Percentiles rank a stretch among this genome's conserved stretches.
Evolutionary conservation across 1,139 yeast genomes (phyloP).

Genomic region (Yamadazyma epiphylla): DNA sequence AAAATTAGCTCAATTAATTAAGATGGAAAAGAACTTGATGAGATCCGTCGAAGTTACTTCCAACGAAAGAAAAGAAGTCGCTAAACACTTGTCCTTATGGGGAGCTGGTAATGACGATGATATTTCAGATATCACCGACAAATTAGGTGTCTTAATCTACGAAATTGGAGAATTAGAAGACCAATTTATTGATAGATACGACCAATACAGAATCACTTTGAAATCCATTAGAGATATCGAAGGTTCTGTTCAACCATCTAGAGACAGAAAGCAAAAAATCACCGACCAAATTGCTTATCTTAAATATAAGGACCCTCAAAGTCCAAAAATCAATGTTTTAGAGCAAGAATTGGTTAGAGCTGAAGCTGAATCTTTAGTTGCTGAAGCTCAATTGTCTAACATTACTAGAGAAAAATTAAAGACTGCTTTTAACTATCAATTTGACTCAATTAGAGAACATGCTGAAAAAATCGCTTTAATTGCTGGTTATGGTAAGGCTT

Average conservation of each 20-base stretch:
- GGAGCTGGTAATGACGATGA: slow-evolving; percentile 98
- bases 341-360: slow-evolving; percentile 99
- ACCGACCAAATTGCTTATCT: slow-evolving; percentile 97
- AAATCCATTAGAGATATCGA: slow-evolving; percentile 95
- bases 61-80: slow-evolving; percentile 93
- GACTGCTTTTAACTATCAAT: slow-evolving; percentile 96
- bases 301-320: slow-evolving; percentile 97
- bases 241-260: slow-evolving; percentile 95
- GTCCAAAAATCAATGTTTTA: slow-evolving; percentile 89
- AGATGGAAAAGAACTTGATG: slow-evolving; percentile 96
- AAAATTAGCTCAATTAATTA: slow-evolving; percentile 83
- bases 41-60: slow-evolving; percentile 91
- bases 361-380: slow-evolving; percentile 97
- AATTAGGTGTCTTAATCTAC: slow-evolving; percentile 90
- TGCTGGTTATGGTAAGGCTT: slow-evolving; percentile 98
- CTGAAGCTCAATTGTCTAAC: slow-evolving; percentile 97
- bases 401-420: slow-evolving; percentile 97
- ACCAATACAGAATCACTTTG: slow-evolving; percentile 93
- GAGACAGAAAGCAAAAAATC: slow-evolving; percentile 96
- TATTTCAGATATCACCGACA: slow-evolving; percentile 94
- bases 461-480: slow-evolving; percentile 94
- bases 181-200: slow-evolving; percentile 95
- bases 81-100: slow-evolving; percentile 94
- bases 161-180: slow-evolving; percentile 98
- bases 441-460: slow-evolving; percentile 93